Evolutionary conservation across 2,329 filamentous ascomycete genomes (phyloP).

Genomic region (Simplicillium aogashimaense): DNA sequence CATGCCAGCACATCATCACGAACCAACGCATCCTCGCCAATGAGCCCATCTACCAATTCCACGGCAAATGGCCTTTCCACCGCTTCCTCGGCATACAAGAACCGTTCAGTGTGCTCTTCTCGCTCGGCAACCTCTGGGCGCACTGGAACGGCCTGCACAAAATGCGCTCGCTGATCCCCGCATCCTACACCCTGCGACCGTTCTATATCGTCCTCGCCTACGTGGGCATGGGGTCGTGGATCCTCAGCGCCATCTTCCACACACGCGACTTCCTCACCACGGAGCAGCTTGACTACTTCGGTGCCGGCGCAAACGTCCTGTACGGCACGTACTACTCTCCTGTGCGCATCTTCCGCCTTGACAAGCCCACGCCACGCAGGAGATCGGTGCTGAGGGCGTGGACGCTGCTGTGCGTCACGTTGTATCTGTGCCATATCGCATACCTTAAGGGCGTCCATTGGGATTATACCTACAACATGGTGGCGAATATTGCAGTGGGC

Average conservation of each 20-base stretch:
- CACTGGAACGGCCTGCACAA: slow-evolving; percentile 69
- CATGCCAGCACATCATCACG: slow-evolving; percentile 91
- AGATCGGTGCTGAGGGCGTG: slow-evolving; percentile 56
- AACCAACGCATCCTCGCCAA: slow-evolving; percentile 54
- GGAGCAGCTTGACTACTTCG: slow-evolving; percentile 95
- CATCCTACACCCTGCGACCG: slow-evolving; percentile 62
- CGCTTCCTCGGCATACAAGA: slow-evolving; percentile 90
- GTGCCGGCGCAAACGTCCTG: slow-evolving; percentile 77
- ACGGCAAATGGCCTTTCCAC: slow-evolving; percentile 97
- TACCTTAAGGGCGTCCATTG: slow-evolving; percentile 82
- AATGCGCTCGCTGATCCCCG: slow-evolving; percentile 60
- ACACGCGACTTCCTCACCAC: slow-evolving; percentile 76
- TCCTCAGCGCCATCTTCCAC: slow-evolving; percentile 86
- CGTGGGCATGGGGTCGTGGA: slow-evolving; percentile 75
- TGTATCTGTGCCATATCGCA: slow-evolving; percentile 69
- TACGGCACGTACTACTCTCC: slow-evolving; percentile 85
- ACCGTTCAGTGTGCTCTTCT: slow-evolving; percentile 88
- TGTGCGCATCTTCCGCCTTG: slow-evolving; percentile 74
- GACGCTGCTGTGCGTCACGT: slow-evolving; percentile 59
- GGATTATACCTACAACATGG: slow-evolving; percentile 98
- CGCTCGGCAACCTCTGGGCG: slow-evolving; percentile 79
- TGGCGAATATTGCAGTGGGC: slow-evolving; percentile 78
- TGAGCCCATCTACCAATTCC: slow-evolving; percentile 75
- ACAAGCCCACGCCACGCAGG: slow-evolving; percentile 38
- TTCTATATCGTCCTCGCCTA: slow-evolving; percentile 77